Percentiles rank a stretch among this genome's conserved stretches.
Evolutionary conservation across 768 basidiomycete species (phyloP).

Genomic region (Tulasnella sp.): DNA sequence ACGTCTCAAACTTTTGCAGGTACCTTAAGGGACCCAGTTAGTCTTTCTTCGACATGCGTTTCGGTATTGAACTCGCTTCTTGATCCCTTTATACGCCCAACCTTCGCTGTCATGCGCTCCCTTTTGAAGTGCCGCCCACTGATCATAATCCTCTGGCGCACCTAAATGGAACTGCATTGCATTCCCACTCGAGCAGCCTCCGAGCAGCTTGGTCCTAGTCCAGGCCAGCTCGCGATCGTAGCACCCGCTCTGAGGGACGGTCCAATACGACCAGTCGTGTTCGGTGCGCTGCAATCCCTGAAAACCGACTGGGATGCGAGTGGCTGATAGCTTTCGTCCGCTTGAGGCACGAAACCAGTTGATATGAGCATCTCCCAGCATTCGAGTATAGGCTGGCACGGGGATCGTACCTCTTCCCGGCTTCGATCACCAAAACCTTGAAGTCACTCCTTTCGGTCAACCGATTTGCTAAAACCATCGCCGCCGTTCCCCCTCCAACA

Average conservation of each 20-base stretch:
- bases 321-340: background rate
- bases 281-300: background rate
- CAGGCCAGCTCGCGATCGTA: conserved; percentile 34
- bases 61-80: background rate
- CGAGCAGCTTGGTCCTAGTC: conserved; percentile 54
- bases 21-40: background rate
- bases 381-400: too few relatives aligned
- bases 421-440: conserved; percentile 31
- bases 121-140: conserved; percentile 19
- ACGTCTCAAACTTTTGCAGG: conserved; percentile 14
- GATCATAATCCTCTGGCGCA: conserved; percentile 22
- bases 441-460: conserved; percentile 31
- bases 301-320: background rate
- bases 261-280: conserved; percentile 15
- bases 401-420: conserved; percentile 24
- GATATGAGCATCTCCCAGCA: background rate
- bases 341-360: background rate
- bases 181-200: conserved; percentile 68
- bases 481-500: conserved; percentile 35
- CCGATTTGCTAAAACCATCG: conserved; percentile 32
- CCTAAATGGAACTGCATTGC: conserved; percentile 39
- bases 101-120: background rate
- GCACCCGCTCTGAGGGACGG: background rate
- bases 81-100: conserved; percentile 7
- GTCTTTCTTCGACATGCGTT: background rate